A percentile compares a stretch with the other conserved stretches of the same genome.
Evolutionary conservation across 768 basidiomycete species (phyloP).

Genomic region (Tylopilus intermedius): DNA sequence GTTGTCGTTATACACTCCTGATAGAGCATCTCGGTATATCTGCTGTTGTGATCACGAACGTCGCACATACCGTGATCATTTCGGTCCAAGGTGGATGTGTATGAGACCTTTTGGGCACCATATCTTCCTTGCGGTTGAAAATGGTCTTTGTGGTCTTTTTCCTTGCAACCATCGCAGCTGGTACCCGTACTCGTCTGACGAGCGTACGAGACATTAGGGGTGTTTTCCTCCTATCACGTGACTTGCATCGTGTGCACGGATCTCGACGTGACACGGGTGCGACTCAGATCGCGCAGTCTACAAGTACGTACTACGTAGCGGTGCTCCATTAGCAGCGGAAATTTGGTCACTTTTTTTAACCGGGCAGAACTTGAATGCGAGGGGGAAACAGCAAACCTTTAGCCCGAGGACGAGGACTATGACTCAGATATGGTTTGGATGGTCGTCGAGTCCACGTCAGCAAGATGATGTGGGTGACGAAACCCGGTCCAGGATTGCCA

Average conservation of each 20-base stretch:
- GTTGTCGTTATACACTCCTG: conserved; percentile 71
- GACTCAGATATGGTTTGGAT: too few species aligned
- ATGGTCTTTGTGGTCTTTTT: conserved; percentile 8
- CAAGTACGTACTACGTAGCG: neutral
- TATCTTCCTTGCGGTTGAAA: neutral
- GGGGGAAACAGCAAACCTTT: neutral
- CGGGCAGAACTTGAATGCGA: neutral
- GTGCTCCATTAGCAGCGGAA: neutral
- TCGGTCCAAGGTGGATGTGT: conserved; percentile 50
- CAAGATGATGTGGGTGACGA: neutral
- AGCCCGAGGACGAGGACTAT: too few species aligned
- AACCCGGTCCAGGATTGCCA: neutral
- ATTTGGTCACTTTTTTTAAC: neutral
- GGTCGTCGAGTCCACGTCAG: neutral
- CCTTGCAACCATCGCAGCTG: conserved; percentile 1
- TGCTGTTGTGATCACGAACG: neutral
- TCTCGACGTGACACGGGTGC: neutral
- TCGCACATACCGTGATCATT: conserved; percentile 38
- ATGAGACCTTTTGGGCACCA: conserved; percentile 29
- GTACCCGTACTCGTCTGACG: neutral
- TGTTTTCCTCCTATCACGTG: neutral
- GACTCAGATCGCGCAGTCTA: neutral
- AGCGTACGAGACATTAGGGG: conserved; percentile 1
- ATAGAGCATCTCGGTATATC: neutral
- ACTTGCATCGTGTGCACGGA: neutral